Conservation (phyloP, 2,329 filamentous ascomycete species). For the Apiospora hydei region DNA sequence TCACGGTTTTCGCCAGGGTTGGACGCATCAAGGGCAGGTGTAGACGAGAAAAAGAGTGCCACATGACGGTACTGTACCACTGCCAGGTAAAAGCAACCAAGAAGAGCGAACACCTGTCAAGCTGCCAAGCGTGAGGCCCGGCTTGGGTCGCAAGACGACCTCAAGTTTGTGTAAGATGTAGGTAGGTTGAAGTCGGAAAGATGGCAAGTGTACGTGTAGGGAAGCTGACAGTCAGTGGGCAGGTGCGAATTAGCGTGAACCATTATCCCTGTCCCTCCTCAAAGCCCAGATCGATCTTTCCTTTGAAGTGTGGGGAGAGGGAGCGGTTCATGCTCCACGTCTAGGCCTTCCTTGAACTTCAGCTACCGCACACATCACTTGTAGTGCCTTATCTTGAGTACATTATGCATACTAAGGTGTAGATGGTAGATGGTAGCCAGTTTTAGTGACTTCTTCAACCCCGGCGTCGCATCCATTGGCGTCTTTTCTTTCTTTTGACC, state of each 20-base stretch:
- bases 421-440: background rate
- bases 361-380: background rate
- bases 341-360: background rate
- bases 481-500: background rate
- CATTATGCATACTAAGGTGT: too few relatives aligned
- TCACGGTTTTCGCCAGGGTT: background rate
- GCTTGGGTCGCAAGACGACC: background rate
- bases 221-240: background rate
- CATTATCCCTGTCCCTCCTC: background rate
- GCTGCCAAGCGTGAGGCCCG: too few relatives aligned
- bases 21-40: background rate
- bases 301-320: background rate
- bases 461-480: background rate
- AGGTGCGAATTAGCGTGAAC: background rate
- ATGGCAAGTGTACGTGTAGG: too few relatives aligned
- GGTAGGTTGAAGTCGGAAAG: too few relatives aligned
- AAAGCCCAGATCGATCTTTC: conserved; percentile 13
- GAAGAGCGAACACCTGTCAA: background rate
- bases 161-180: background rate
- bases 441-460: background rate
- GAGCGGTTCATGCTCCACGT: background rate
- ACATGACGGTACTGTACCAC: background rate
- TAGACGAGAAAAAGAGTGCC: background rate
- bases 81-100: background rate
- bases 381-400: too few relatives aligned